Conservation (phyloP, 176 grass and related monocot genomes). For the Oryza nivara region DNA sequence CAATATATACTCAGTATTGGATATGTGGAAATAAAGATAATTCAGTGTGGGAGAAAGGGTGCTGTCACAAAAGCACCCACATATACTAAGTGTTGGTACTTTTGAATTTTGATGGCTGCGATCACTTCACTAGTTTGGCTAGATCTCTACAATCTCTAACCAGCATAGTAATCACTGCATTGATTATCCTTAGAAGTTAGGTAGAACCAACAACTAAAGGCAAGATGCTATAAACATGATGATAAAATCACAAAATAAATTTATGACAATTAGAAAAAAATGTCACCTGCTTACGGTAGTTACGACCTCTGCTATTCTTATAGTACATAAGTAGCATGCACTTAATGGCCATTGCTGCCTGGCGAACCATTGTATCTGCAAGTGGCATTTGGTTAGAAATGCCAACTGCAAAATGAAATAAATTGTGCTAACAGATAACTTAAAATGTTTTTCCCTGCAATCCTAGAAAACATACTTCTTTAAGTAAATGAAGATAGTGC, state of each 20-base stretch:
- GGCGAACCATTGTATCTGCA: constrained; percentile 96
- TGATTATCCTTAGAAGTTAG: not conserved
- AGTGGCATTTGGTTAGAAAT: constrained; percentile 37
- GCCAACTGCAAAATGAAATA: not conserved
- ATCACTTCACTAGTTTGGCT: not conserved
- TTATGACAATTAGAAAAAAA: constrained; percentile 30
- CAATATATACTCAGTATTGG: not conserved
- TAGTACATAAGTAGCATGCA: constrained; percentile 90
- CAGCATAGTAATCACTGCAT: constrained; percentile 7
- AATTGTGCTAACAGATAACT: constrained; percentile 25
- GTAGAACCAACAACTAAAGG: not conserved
- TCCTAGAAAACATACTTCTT: not conserved
- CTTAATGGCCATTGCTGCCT: constrained; percentile 84
- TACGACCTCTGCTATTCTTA: constrained; percentile 78
- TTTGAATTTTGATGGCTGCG: not conserved
- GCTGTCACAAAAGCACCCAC: not conserved
- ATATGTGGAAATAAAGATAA: constrained; percentile 4
- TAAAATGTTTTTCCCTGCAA: not conserved
- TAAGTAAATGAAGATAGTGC: not conserved
- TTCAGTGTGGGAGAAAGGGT: constrained; percentile 10
- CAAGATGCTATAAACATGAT: constrained; percentile 19
- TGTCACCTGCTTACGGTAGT: constrained; percentile 86
- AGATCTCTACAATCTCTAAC: not conserved
- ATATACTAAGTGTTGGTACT: not conserved
- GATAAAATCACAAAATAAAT: constrained; percentile 19